Conservation (phyloP, 768 basidiomycete species). For the Tephrocybe sp. region DNA sequence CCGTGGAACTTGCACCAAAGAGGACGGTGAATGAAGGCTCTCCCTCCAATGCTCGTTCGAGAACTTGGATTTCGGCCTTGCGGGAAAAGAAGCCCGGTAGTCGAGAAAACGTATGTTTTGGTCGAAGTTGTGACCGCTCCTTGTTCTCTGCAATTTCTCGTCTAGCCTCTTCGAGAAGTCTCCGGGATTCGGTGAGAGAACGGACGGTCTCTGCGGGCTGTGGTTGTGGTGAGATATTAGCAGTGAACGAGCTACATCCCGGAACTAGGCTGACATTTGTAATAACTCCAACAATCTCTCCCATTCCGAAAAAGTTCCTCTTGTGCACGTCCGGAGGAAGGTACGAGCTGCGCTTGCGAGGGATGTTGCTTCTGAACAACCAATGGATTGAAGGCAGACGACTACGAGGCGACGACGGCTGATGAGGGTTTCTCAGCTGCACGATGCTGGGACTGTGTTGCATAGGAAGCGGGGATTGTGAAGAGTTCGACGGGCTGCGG, state of each 20-base stretch:
- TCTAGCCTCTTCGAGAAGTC: slow-evolving; percentile 75
- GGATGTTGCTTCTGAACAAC: slow-evolving; percentile 76
- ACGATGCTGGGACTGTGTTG: slow-evolving; percentile 19
- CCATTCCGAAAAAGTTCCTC: slow-evolving; percentile 77
- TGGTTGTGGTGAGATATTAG: too few species aligned
- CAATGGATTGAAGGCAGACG: slow-evolving; percentile 55
- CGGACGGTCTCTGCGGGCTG: slow-evolving; percentile 80
- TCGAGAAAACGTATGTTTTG: slow-evolving; percentile 77
- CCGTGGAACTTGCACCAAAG: slow-evolving; percentile 79
- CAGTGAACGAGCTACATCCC: neutral
- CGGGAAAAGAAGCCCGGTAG: slow-evolving; percentile 75
- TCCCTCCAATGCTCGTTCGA: slow-evolving; percentile 65
- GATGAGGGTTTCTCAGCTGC: slow-evolving; percentile 26
- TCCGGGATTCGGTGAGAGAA: slow-evolving; percentile 76
- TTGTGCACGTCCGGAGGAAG: slow-evolving; percentile 62
- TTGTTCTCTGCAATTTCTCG: slow-evolving; percentile 70
- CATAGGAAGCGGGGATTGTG: slow-evolving; percentile 16
- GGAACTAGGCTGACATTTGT: slow-evolving; percentile 55
- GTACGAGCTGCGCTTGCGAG: slow-evolving; percentile 60
- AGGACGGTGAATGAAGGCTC: slow-evolving; percentile 81
- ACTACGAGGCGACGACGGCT: slow-evolving; percentile 20
- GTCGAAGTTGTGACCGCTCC: slow-evolving; percentile 63
- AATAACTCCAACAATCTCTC: slow-evolving; percentile 74
- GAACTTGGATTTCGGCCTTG: slow-evolving; percentile 60
- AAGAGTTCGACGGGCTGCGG: slow-evolving; percentile 2